Evolutionary conservation across 179 eudicot genomes (phyloP), one percentile per base, ranked within the genome.

Genomic region (Pouteria campechiana): DNA sequence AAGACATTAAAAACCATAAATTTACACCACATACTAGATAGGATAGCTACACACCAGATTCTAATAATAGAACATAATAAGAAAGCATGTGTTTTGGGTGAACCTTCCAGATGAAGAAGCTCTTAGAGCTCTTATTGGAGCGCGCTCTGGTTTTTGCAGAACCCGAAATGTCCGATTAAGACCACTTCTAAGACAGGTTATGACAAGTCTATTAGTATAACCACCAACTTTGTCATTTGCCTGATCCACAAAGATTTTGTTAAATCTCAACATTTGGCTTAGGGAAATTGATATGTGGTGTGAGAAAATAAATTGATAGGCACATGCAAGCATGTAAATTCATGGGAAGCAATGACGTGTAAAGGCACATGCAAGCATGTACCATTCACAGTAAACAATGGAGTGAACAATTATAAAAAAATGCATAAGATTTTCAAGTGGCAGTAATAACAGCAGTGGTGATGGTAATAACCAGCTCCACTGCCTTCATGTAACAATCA

Each of bases 101-200:
- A 20, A 92, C 99, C 99, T 92, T 73, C 99, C 94, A 52, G 99
- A 92, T 49, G 99, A 83, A 52, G 96, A 92, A 60, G 96, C 81
- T 68, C 94, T 71, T 55, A 92, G 60, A 61, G 99, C 99, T 70
- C 96, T 76, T 42, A 87, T 75, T 8, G 96, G 99, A 18, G 96
- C 96, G 48, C 89, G 92, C 63, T 92, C 96, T 54, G 99, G 92
- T 64, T 92, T 92, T 58, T 87, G 96, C 67, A 87, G 58, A 41
- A 80, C 81, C 46, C 96, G 74, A 63, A 92, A 92, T n/a, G 85
- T 35, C 37, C 99, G 80, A 68, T 83, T 92, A 33, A 78, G 73
- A 40, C 96, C 99, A 69, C 88, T 92, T 65, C 94, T 75, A 40
- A 79, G 77, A 75, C 92, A 87, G 34, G 99, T 92, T 64, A 92